Evolutionary conservation across 2,329 filamentous ascomycete genomes (phyloP).

Genomic region (Talaromyces sp.): DNA sequence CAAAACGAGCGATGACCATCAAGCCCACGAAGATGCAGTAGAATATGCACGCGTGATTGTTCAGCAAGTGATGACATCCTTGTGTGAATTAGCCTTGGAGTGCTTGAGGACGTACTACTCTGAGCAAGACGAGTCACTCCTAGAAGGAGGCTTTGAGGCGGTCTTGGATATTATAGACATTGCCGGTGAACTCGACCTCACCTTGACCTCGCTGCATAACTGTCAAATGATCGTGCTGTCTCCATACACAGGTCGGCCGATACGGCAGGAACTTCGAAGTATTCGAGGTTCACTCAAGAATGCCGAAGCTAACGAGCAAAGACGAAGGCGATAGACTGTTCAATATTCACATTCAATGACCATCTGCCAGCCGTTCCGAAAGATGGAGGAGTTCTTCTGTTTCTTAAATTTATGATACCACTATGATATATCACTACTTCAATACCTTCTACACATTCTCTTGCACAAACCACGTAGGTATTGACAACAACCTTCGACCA

Average conservation of each 20-base stretch:
- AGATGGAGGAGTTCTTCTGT: not conserved
- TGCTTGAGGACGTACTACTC: constrained; percentile 25
- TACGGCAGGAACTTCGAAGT: not conserved
- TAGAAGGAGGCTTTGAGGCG: constrained; percentile 20
- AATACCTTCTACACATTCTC: not conserved
- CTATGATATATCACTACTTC: not conserved
- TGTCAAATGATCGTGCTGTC: not conserved
- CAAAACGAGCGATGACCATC: not conserved
- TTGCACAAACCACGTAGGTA: not conserved
- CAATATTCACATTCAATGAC: not conserved
- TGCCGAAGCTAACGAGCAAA: not conserved
- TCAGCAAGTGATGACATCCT: constrained; percentile 20
- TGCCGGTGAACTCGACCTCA: constrained; percentile 18
- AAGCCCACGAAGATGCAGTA: constrained; percentile 7
- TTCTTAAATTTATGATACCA: not conserved
- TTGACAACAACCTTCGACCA: not conserved
- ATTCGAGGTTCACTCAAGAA: not conserved
- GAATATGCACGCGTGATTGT: constrained; percentile 24
- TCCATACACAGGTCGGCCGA: not conserved
- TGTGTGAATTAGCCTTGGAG: constrained; percentile 21
- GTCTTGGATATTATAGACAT: constrained; percentile 22
- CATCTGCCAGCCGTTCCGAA: not conserved
- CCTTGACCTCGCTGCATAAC: not conserved
- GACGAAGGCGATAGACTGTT: not conserved
- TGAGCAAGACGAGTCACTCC: constrained; percentile 11